Percentiles rank a stretch among this genome's conserved stretches.
Conservation (phyloP, 1,284 basidiomycete genomes). For the Marasmius sp. region DNA sequence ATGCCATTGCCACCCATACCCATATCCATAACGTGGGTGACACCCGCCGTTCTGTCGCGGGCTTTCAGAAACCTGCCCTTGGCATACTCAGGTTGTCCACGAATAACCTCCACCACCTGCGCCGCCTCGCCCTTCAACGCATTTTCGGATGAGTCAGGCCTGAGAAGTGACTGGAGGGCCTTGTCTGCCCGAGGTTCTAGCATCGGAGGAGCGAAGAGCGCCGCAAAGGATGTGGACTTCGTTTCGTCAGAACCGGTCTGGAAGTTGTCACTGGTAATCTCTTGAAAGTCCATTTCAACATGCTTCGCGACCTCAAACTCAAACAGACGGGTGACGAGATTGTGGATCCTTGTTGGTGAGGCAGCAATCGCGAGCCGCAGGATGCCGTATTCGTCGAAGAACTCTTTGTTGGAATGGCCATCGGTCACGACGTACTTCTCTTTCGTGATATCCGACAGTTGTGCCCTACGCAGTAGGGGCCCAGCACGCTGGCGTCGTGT, state of each 20-base stretch:
- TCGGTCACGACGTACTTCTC: neutral
- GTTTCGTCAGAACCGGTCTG: neutral
- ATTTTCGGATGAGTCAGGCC: too few species aligned
- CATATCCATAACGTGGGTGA: neutral
- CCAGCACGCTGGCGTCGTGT: neutral
- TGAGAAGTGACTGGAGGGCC: neutral
- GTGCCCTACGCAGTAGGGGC: neutral
- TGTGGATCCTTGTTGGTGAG: neutral
- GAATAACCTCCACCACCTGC: neutral
- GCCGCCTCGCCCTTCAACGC: too few species aligned
- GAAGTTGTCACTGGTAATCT: neutral
- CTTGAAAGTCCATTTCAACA: neutral
- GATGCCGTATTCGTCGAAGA: constrained; percentile 1
- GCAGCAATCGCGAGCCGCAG: neutral
- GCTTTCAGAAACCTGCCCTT: constrained; percentile 3
- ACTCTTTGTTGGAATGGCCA: neutral
- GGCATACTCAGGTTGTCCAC: constrained; percentile 4
- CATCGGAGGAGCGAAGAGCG: neutral
- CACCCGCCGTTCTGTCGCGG: neutral
- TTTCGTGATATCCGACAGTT: neutral
- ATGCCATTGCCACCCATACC: constrained; percentile 4
- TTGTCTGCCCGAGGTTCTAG: neutral
- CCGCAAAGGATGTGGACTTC: neutral
- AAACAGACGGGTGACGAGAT: neutral
- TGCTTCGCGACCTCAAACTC: neutral